Conservation (phyloP, 805 yeast genomes). For the Yamadazyma kitorensis region DNA sequence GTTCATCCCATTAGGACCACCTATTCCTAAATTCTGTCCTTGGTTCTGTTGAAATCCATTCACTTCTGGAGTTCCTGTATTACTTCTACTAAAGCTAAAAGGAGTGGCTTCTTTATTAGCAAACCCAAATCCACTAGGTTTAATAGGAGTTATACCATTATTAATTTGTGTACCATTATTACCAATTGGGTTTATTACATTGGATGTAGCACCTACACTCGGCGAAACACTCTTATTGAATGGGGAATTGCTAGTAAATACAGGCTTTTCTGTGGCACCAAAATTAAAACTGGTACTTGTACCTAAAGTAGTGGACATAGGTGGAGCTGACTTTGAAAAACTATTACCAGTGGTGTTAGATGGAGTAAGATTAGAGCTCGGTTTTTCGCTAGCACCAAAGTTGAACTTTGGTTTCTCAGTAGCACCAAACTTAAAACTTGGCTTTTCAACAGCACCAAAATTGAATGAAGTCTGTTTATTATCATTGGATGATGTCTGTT, state of each 20-base stretch:
- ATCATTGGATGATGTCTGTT: neutral
- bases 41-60: constrained; percentile 1
- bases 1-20: neutral
- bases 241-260: constrained; percentile 29
- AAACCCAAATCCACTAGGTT: constrained; percentile 7
- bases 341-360: neutral
- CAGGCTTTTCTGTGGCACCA: constrained; percentile 22
- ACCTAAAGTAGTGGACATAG: constrained; percentile 5
- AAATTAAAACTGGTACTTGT: constrained; percentile 17
- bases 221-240: constrained; percentile 9
- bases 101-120: constrained; percentile 5
- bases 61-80: constrained; percentile 11
- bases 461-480: constrained; percentile 4
- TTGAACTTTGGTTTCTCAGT: constrained; percentile 11
- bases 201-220: neutral
- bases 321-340: constrained; percentile 5
- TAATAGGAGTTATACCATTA: constrained; percentile 14
- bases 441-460: constrained; percentile 4
- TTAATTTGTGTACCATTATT: constrained; percentile 5
- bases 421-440: neutral
- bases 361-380: constrained; percentile 11
- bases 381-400: constrained; percentile 11
- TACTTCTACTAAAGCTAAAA: constrained; percentile 8
- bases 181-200: too few species aligned
- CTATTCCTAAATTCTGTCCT: neutral